Conservation (phyloP, 257 asterid genomes). For the Gentiana straminea region DNA sequence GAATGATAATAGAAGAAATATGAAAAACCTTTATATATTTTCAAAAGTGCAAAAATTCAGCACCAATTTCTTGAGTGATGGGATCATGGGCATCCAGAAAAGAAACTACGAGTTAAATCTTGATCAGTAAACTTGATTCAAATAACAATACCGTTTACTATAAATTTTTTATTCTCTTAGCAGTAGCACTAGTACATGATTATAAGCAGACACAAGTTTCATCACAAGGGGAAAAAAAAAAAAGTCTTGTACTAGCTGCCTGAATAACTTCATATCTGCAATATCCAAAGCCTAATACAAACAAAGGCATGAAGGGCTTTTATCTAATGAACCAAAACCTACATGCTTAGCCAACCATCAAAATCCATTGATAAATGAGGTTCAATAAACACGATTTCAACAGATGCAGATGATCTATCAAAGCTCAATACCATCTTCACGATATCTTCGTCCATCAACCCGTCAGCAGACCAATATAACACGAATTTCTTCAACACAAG, state of each 20-base stretch:
- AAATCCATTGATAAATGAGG: too few relatives aligned
- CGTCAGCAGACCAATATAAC: neutral
- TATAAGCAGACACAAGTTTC: too few relatives aligned
- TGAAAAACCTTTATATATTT: conserved; percentile 2
- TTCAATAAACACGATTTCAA: neutral
- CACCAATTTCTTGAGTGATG: neutral
- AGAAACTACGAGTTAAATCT: conserved; percentile 7
- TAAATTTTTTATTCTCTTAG: too few relatives aligned
- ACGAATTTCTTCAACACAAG: neutral
- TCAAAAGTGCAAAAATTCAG: neutral
- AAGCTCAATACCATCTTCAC: neutral
- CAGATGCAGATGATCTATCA: conserved; percentile 3
- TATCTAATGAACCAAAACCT: too few relatives aligned
- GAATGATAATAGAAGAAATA: conserved; percentile 5
- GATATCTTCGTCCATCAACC: neutral
- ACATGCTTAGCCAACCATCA: too few relatives aligned
- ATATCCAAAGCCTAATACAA: too few relatives aligned
- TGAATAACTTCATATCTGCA: too few relatives aligned
- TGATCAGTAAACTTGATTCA: neutral
- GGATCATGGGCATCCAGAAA: conserved; percentile 2
- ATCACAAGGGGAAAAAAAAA: too few relatives aligned
- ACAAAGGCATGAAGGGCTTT: too few relatives aligned
- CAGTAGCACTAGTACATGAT: too few relatives aligned
- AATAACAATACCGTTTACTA: too few relatives aligned
- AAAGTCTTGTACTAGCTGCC: too few relatives aligned